These are phyloP conservation scores for Kodamaea leandrae DNA, from an alignment of 805 yeast species.

Conservation along the genomic window DNA sequence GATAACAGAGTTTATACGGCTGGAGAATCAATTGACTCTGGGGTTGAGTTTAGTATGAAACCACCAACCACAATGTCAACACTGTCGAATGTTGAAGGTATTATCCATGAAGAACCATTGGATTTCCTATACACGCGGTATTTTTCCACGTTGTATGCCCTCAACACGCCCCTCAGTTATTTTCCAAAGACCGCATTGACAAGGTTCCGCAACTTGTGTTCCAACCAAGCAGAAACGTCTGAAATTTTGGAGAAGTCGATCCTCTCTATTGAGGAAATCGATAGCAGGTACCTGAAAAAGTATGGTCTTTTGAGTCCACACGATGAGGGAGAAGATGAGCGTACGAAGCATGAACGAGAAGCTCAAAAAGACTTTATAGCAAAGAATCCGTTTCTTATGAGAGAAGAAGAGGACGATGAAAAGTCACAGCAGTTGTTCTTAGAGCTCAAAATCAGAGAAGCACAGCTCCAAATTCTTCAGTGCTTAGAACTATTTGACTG, in stretches of 20 bases:
- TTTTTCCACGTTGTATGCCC: constrained; percentile 36
- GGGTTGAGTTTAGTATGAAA: constrained; percentile 1
- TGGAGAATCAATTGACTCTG: background rate
- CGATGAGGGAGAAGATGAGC: background rate
- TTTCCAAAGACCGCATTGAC: constrained; percentile 51
- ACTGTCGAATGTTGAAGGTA: background rate
- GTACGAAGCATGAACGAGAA: constrained; percentile 22
- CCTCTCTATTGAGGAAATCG: constrained; percentile 39
- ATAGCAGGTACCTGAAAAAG: constrained; percentile 39
- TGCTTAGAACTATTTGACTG: constrained; percentile 44
- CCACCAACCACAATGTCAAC: background rate
- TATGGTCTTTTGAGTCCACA: constrained; percentile 21
- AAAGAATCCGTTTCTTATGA: constrained; percentile 19
- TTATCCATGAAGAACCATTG: constrained; percentile 21
- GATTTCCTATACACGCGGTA: constrained; percentile 34
- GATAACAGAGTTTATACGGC: background rate
- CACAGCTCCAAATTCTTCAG: constrained; percentile 52
- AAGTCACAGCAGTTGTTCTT: constrained; percentile 27
- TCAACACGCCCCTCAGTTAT: constrained; percentile 40
- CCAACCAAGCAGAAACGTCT: background rate
- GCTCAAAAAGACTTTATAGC: constrained; percentile 22
- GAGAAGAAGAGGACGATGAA: constrained; percentile 18
- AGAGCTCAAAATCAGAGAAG: constrained; percentile 52
- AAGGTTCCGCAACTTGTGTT: constrained; percentile 44
- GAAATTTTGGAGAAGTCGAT: constrained; percentile 29